Conservation (phyloP, 208 protist species). For the Leishmania aethiopica region DNA sequence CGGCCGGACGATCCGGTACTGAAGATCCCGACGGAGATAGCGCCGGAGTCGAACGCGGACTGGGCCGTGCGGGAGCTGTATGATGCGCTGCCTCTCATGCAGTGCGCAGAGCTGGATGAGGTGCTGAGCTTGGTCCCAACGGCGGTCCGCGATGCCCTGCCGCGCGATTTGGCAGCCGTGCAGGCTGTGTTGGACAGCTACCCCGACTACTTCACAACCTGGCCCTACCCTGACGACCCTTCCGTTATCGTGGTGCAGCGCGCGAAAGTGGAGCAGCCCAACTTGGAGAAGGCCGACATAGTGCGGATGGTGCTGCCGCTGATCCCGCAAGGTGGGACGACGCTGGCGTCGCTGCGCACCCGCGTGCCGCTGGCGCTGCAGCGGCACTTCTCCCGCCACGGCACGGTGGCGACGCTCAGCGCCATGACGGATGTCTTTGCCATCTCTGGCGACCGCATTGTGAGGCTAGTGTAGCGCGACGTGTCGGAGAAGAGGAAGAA, state of each 20-base stretch:
- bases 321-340: conserved; percentile 70
- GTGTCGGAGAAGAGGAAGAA: background rate
- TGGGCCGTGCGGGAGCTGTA: conserved; percentile 85
- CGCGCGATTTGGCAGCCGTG: conserved; percentile 41
- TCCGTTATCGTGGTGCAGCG: conserved; percentile 73
- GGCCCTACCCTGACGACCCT: conserved; percentile 78
- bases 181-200: conserved; percentile 47
- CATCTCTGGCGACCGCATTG: conserved; percentile 67
- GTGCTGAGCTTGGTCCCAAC: conserved; percentile 73
- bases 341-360: conserved; percentile 45
- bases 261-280: conserved; percentile 65
- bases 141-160: conserved; percentile 68
- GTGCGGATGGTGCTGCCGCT: conserved; percentile 64
- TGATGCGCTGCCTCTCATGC: conserved; percentile 82
- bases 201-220: conserved; percentile 75
- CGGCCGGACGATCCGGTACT: conserved; percentile 70
- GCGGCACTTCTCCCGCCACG: conserved; percentile 76
- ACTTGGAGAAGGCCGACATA: conserved; percentile 56
- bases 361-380: conserved; percentile 80
- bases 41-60: conserved; percentile 59
- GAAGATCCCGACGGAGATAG: conserved; percentile 64
- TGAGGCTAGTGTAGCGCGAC: conserved; percentile 48
- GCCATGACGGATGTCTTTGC: conserved; percentile 65
- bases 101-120: conserved; percentile 79
- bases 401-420: conserved; percentile 59